Conservation (phyloP, 768 basidiomycete genomes). For the Phanerochaete carnosa region DNA sequence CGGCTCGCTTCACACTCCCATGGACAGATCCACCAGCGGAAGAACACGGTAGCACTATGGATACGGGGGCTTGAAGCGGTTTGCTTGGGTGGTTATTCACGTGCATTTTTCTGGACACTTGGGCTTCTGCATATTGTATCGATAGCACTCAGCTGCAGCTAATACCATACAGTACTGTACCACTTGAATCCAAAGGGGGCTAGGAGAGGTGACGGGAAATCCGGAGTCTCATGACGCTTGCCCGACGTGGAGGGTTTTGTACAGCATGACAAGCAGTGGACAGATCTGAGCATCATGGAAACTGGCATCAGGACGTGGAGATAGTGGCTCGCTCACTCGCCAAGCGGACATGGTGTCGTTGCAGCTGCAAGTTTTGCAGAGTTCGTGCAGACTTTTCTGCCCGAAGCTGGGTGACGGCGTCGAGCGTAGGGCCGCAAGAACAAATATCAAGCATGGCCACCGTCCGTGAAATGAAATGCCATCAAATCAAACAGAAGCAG, state of each 20-base stretch:
- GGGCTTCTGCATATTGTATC: background rate
- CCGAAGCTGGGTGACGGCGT: background rate
- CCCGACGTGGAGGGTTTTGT: background rate
- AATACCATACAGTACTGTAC: background rate
- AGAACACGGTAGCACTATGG: background rate
- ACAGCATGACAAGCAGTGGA: background rate
- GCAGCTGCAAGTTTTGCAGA: background rate
- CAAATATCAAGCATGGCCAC: background rate
- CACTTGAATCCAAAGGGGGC: background rate
- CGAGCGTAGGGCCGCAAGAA: background rate
- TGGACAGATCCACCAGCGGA: background rate
- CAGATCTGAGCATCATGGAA: background rate
- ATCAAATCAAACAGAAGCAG: constrained; percentile 7
- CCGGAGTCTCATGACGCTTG: background rate
- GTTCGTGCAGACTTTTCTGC: background rate
- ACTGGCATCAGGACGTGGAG: background rate
- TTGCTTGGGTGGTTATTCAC: background rate
- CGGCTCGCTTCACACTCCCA: constrained; percentile 7
- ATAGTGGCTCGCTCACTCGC: background rate
- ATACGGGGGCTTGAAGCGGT: background rate
- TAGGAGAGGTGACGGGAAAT: too few relatives aligned
- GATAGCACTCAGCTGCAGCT: background rate
- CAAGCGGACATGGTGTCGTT: background rate
- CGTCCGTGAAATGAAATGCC: background rate
- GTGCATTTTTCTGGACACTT: background rate